Evolutionary conservation across 2,329 filamentous ascomycete genomes (phyloP), one percentile per base, ranked within the genome.

Genomic region (Phaeoacremonium minimum): DNA sequence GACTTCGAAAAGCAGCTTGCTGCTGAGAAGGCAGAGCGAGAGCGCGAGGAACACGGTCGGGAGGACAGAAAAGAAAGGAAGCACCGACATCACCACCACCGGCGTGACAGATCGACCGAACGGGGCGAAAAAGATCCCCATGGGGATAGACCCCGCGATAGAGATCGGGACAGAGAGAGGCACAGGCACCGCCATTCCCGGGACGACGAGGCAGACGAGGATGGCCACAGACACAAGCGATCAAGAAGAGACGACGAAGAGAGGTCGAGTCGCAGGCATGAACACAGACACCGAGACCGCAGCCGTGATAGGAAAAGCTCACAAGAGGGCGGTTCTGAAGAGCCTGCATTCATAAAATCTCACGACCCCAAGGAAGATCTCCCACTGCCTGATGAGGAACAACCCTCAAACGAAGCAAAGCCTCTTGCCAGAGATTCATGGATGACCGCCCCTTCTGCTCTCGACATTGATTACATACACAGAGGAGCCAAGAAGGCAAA

Each of bases 381-480:
- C 0, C 71, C 72, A 3, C 46, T 71, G 4, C 73, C 70, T 1
- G 65, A 77, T 26, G 53, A 56, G 18, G 47, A 49, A 30, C 35
- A 35, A 8, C 44, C 55, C 13, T 41, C 51, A 18, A 42, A 43
- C 13, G 43, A 58, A 44, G 50, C 43, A 46, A 59, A 53, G 41
- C 55, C 61, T 2, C 51, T 82, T 19, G 74, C 81, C 47, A 79
- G 94, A 45, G 93, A 97, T 58, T 78, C 85, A 1, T 98, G 94
- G 90, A 98, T 98, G 93, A 83, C 89, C 41, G 84, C 84, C 0
- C n/a, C n/a, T n/a, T n/a, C n/a, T n/a, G 80, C 83, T 0, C 64
- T 95, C 22, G 83, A 90, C 36, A 71, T 97, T 39, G 90, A 97
- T 54, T 95, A 95, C 56, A 73, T 88, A 34, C 76, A 86, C 53